A percentile compares a stretch with the other conserved stretches of the same genome.
These are phyloP conservation scores for Plectranthus barbatus DNA, from an alignment of 257 asterid genomes.

Conservation along the genomic window DNA sequence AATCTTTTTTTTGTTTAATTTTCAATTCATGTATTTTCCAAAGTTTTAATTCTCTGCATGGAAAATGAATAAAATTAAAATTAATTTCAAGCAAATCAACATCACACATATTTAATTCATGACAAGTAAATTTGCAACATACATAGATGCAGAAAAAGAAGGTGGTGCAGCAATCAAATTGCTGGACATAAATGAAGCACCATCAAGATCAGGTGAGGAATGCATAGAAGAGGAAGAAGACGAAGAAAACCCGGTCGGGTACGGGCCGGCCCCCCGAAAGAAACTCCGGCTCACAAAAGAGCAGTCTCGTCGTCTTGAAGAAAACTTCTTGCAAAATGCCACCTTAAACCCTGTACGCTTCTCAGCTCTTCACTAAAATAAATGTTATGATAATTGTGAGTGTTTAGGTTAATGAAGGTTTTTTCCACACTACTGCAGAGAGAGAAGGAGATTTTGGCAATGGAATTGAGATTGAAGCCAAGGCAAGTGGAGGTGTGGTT, in stretches of 20 bases:
- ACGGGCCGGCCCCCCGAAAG: slow-evolving; percentile 38
- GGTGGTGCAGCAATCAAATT: slow-evolving; percentile 24
- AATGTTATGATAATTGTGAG: too few relatives aligned
- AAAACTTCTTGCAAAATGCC: slow-evolving; percentile 51
- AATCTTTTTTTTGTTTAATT: not conserved
- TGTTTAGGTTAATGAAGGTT: not conserved
- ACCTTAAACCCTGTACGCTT: slow-evolving; percentile 52
- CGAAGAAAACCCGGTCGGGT: slow-evolving; percentile 21
- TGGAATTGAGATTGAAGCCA: slow-evolving; percentile 52
- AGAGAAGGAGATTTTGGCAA: slow-evolving; percentile 60
- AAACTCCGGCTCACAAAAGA: slow-evolving; percentile 70
- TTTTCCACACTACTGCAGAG: slow-evolving; percentile 26
- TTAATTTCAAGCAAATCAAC: not conserved
- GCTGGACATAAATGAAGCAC: slow-evolving; percentile 54
- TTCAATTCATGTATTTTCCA: not conserved
- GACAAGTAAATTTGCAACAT: too few relatives aligned
- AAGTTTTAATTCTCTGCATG: not conserved
- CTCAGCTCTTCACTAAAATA: too few relatives aligned
- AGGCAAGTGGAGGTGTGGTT: slow-evolving; percentile 95
- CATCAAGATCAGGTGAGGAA: slow-evolving; percentile 32
- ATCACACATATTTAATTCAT: too few relatives aligned
- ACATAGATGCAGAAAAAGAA: slow-evolving; percentile 17
- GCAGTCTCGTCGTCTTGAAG: slow-evolving; percentile 67
- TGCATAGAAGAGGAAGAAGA: slow-evolving; percentile 35
- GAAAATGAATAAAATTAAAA: not conserved